Evolutionary conservation across 345 rosid species (phyloP), one percentile per base, ranked within the genome.

Genomic region (Melastoma malabathricum): DNA sequence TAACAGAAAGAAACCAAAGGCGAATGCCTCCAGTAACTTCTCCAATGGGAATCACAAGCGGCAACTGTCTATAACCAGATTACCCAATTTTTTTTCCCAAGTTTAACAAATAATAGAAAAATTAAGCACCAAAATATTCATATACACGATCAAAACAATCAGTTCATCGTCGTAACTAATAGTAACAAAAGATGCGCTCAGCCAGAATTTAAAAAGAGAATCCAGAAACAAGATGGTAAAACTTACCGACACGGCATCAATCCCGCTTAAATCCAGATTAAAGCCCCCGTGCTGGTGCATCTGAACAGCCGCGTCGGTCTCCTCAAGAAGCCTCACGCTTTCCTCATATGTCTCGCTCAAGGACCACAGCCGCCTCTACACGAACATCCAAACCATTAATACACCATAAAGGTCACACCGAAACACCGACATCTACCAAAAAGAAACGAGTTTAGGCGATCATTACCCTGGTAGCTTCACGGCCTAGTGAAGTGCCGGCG

Each of bases 221-320:
- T 9, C 41, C 10, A 34, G 17, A 44, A 59, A 41, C 14, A 20
- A 57, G 46, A 17, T 43, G 16, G 50, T n/a, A 19, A 46, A 45
- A 63, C 58, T 31, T 52, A 79, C 95, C 48, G 72, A 56, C 54
- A 64, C 57, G 52, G 79, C 79, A 46, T 77, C 60, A 18, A 86
- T 48, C 50, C 73, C 49, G 51, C 76, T 62, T 48, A 90, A 80
- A 70, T 77, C 79, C 65, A 90, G 69, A 67, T 59, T 57, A 61
- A 78, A 86, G 31, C 84, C 68, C 10, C 85, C 87, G 27, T 80
- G 85, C 39, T 71, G 68, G 60, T 71, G 79, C 92, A 90, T 82
- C 74, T 66, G 58, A 56, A 86, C 64, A 38, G 89, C 96, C 8
- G 94, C 94, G 43, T 86, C 69, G 5, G 94, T 86, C 69, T 90